Evolutionary conservation across 2,329 filamentous ascomycete species (phyloP).

Genomic region (Neoscytalidium dimidiatum): DNA sequence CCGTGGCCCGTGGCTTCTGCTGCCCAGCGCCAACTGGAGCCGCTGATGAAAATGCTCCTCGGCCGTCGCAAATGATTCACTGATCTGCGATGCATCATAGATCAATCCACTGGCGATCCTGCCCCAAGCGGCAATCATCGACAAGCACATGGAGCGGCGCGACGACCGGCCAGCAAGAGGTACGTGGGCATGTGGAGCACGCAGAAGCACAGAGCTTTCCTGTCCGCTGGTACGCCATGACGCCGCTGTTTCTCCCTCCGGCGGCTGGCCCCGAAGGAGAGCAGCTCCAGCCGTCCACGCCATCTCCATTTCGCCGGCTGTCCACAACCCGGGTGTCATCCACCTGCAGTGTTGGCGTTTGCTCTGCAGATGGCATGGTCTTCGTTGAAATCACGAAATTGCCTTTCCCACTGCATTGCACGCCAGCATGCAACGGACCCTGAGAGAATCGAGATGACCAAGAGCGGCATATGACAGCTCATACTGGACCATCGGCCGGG

Average conservation of each 20-base stretch:
- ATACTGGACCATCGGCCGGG: neutral
- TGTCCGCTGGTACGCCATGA: neutral
- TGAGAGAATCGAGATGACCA: neutral
- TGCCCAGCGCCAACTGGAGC: neutral
- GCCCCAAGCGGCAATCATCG: neutral
- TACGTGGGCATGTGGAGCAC: conserved; percentile 7
- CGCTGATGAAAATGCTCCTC: neutral
- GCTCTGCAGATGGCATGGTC: neutral
- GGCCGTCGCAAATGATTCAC: neutral
- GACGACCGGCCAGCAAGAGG: conserved; percentile 1
- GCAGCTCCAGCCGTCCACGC: neutral
- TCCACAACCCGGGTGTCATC: neutral
- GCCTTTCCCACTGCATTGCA: neutral
- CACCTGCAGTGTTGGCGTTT: neutral
- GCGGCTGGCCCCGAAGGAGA: neutral
- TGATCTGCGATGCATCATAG: conserved; percentile 16
- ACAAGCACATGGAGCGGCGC: neutral
- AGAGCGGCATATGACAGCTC: neutral
- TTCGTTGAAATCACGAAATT: neutral
- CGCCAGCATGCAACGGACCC: neutral
- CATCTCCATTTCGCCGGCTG: neutral
- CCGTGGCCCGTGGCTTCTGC: neutral
- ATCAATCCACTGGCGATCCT: conserved; percentile 1
- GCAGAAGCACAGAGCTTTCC: neutral
- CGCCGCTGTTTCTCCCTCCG: neutral